Base-by-base conservation (phyloP, 768 basidiomycete genomes). In the Amanita muscaria region DNA sequence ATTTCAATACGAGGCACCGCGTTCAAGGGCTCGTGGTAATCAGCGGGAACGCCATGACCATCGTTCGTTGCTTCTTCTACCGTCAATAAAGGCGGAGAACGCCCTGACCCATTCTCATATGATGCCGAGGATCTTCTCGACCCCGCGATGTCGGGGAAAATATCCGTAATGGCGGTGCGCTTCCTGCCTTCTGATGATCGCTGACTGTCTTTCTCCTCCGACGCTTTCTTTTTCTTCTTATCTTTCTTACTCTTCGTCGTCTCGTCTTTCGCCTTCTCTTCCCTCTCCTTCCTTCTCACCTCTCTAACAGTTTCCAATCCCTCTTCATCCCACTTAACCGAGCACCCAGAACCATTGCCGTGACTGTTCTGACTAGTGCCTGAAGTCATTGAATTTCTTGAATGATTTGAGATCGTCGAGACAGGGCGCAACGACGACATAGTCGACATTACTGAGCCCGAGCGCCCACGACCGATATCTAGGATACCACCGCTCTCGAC, bases 51-150 rank as follows among this genome's bases (percentile, higher is more conserved):
- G 1, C 57, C 59, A 55, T 79, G 76, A 1, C 72, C 75, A 52
- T 79, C 77, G 7, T 59, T 58, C 1, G 76, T 78, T 2, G 77
- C 74, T 51, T 67, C 72, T 54, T 80, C 73, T 1, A 78, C 62
- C 0, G 61, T 70, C 12, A 78, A 36, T 44, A 67, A 19, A 22
- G 50, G 50, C 39, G 43, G 52, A 14, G 34, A 46, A 49, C 52
- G 29, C 16, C 34, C 31, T 10, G 39, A 35, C 5, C 47, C 52
- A 19, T 61, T 16, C 49, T n/a, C 53, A 44, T 45, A 44, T 46
- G 22, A 51, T 49, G 5, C 44, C 51, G 31, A 43, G 11, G 32
- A 44, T 49, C 51, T 30, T 15, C 33, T 33, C 11, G 38, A 34
- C 7, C 47, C 52, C 27, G 7, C 27, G 12, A 12, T 54, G 16